A percentile compares a stretch with the other conserved stretches of the same genome.
Evolutionary conservation across 1,284 basidiomycete species (phyloP).

Genomic region (Tylopilus sp.): DNA sequence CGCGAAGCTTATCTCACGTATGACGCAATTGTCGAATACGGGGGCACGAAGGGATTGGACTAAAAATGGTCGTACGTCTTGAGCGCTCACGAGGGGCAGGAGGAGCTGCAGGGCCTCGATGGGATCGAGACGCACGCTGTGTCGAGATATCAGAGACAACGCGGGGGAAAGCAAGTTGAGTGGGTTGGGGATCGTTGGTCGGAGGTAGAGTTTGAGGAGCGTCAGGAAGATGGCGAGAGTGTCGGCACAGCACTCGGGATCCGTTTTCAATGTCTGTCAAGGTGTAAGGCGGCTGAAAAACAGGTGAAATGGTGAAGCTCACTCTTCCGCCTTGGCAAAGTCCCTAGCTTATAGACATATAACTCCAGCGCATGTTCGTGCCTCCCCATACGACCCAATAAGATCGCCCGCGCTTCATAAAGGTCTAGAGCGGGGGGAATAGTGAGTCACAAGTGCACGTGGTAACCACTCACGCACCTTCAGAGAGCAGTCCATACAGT

Average conservation of each 20-base stretch:
- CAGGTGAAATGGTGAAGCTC: constrained; percentile 35
- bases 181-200: constrained; percentile 64
- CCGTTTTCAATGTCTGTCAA: constrained; percentile 85
- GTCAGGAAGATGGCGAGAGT: constrained; percentile 82
- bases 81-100: constrained; percentile 87
- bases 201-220: constrained; percentile 90
- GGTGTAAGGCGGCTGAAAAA: constrained; percentile 6
- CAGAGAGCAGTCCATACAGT: constrained; percentile 81
- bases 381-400: constrained; percentile 90
- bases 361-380: constrained; percentile 95
- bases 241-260: constrained; percentile 73
- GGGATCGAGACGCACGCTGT: constrained; percentile 86
- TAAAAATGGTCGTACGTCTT: constrained; percentile 86
- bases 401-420: constrained; percentile 89
- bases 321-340: constrained; percentile 91
- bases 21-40: constrained; percentile 75
- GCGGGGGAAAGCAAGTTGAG: constrained; percentile 80
- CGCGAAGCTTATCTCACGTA: constrained; percentile 76
- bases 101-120: constrained; percentile 86
- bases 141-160: constrained; percentile 84
- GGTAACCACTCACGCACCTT: constrained; percentile 61
- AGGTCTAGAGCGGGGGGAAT: constrained; percentile 65
- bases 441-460: not conserved
- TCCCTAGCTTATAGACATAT: constrained; percentile 92
- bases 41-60: constrained; percentile 77